phyloP scores from a whole-genome alignment of 495 filamentous ascomycete species.

The Aspergillus panamensis region DNA sequence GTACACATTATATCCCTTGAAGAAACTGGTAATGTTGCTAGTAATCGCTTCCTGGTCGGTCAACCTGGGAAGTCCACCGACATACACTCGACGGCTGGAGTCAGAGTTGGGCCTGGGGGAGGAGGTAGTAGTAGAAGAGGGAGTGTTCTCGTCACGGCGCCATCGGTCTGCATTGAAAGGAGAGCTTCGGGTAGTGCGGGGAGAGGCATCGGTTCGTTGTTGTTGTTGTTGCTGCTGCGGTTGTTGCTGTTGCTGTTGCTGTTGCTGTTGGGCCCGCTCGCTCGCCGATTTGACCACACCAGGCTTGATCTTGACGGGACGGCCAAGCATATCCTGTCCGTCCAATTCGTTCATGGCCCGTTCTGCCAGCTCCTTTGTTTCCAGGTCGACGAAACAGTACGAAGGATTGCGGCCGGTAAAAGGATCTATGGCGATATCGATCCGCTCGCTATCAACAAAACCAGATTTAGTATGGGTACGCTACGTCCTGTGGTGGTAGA shows the following conservation, averaged over 20 bases:
- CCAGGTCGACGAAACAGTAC: conserved; percentile 68
- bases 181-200: conserved; percentile 20
- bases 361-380: conserved; percentile 53
- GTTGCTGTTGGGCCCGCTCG: conserved; percentile 25
- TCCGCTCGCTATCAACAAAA: conserved; percentile 45
- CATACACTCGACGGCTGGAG: conserved; percentile 56
- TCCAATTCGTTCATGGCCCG: conserved; percentile 52
- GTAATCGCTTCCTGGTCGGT: conserved; percentile 52
- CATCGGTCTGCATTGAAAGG: conserved; percentile 36
- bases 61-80: conserved; percentile 60
- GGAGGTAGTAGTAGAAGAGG: conserved; percentile 13
- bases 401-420: conserved; percentile 66
- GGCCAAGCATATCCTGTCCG: conserved; percentile 50
- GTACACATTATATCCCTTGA: conserved; percentile 54
- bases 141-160: conserved; percentile 28
- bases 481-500: neutral
- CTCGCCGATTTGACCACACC: conserved; percentile 47
- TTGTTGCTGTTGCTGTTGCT: conserved; percentile 15
- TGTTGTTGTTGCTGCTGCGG: conserved; percentile 15
- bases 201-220: conserved; percentile 20
- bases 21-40: conserved; percentile 53
- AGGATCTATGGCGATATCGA: conserved; percentile 65
- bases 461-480: conserved; percentile 25
- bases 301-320: conserved; percentile 59
- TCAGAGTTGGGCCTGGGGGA: conserved; percentile 29